Conservation (phyloP, 768 basidiomycete genomes). For the Tylopilus sp. region DNA sequence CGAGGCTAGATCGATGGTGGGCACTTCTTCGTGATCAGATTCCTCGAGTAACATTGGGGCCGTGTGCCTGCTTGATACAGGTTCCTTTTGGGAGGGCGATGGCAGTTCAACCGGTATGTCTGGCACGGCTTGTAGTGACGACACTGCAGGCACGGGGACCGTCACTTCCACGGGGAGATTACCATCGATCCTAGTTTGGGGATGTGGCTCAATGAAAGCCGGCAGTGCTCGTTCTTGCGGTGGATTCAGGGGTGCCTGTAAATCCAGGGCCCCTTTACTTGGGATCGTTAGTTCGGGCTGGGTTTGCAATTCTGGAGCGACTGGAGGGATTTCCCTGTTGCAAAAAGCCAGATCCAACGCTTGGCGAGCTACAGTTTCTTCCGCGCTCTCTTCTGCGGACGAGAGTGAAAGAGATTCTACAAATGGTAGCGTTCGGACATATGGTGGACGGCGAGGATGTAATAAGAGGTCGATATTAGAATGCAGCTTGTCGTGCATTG, state of each 20-base stretch:
- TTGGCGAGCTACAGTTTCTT: conserved; percentile 51
- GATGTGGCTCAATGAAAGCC: background rate
- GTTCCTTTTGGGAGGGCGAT: conserved; percentile 1
- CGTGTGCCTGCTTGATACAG: background rate
- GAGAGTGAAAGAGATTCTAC: conserved; percentile 61
- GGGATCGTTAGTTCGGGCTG: background rate
- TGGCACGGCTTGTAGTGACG: background rate
- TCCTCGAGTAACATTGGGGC: conserved; percentile 27
- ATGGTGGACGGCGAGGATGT: conserved; percentile 77
- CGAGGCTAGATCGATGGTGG: conserved; percentile 71
- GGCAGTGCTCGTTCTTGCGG: background rate
- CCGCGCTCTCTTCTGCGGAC: conserved; percentile 58
- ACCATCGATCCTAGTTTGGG: background rate
- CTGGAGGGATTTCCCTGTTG: background rate
- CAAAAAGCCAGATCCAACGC: conserved; percentile 36
- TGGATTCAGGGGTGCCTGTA: background rate
- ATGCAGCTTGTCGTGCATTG: conserved; percentile 22
- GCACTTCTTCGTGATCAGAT: conserved; percentile 76
- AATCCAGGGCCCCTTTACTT: conserved; percentile 1
- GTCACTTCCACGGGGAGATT: background rate
- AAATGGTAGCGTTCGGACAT: conserved; percentile 63
- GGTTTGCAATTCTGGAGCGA: conserved; percentile 1
- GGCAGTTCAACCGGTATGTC: background rate
- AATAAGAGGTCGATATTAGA: conserved; percentile 57
- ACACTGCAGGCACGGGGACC: background rate